Evolutionary conservation across 768 basidiomycete species (phyloP), one percentile per base, ranked within the genome.

Genomic region (Tubosaeta sp.): DNA sequence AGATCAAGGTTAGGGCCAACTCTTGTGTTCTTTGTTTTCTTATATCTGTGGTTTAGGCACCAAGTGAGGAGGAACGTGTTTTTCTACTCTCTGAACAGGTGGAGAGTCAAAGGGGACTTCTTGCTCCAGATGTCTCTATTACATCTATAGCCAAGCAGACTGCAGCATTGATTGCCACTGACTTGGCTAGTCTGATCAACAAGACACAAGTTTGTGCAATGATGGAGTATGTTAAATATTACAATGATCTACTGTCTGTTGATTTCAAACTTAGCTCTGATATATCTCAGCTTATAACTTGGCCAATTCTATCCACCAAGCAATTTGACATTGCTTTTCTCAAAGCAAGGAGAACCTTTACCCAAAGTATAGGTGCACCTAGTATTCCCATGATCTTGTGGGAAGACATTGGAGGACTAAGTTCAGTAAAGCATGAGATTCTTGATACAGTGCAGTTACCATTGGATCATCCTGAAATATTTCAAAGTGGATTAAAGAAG

Each of bases 341-440:
- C 12, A 79, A 83, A 53, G 87, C 88, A 12, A 76, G 93, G 48
- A 71, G 79, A 10, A 79, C 87, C 0, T 94, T 94, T 67, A 87
- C 90, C 8, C 90, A 94, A 64, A 91, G 80, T 62, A 95, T 98
- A 53, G 95, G 94, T n/a, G 92, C 93, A 22, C 96, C 96, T 0
- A 94, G 88, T 58, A 99, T 99, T 31, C 96, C 96, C 1, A 87
- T 78, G 55, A 94, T 99, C 1, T 80, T 87, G 0, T 99, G 96
- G 96, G 93, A 97, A 66, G 96, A 99, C 65, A 87, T 99, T 12
- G 96, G 96, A 24, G 96, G 96, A 4, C 72, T 99, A 11, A 84
- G 83, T 3, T 72, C 76, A 53, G 91, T 96, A 51, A 98, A 97
- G 66, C 69, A 81, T 32, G 95, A 97, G 59, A 97, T 99, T 48